Conservation (phyloP, 2,329 filamentous ascomycete species). For the Diaporthe sp. region DNA sequence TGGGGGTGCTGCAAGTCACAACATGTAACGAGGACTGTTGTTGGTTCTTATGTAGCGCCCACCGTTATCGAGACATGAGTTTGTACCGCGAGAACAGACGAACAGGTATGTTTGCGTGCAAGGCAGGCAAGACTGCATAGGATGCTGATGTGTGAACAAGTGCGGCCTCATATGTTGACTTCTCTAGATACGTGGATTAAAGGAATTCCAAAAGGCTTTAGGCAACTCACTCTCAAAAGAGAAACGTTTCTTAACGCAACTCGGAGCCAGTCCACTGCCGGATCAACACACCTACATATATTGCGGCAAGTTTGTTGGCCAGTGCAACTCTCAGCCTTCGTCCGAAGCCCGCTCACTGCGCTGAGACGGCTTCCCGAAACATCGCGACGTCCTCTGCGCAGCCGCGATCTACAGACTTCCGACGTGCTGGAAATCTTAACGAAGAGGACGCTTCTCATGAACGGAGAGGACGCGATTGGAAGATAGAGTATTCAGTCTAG, state of each 20-base stretch:
- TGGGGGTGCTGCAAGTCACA: not conserved
- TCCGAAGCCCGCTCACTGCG: not conserved
- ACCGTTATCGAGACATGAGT: not conserved
- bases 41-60: too few relatives aligned
- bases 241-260: not conserved
- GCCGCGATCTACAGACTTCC: conserved; percentile 7
- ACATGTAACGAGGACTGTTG: not conserved
- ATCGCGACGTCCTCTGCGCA: not conserved
- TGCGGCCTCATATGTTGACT: not conserved
- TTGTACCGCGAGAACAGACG: too few relatives aligned
- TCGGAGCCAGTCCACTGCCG: not conserved
- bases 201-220: too few relatives aligned
- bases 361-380: conserved; percentile 27
- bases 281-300: not conserved
- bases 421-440: conserved; percentile 1
- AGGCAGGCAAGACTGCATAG: too few relatives aligned
- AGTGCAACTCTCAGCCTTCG: conserved; percentile 5
- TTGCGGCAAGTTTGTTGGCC: not conserved
- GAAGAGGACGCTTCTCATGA: not conserved
- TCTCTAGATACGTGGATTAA: too few relatives aligned
- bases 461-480: conserved; percentile 5
- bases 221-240: not conserved
- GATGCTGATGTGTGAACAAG: not conserved
- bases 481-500: not conserved
- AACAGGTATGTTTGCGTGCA: not conserved